Base-by-base conservation (phyloP, 148 eudicot genomes). In the Suaeda aralocaspica region DNA sequence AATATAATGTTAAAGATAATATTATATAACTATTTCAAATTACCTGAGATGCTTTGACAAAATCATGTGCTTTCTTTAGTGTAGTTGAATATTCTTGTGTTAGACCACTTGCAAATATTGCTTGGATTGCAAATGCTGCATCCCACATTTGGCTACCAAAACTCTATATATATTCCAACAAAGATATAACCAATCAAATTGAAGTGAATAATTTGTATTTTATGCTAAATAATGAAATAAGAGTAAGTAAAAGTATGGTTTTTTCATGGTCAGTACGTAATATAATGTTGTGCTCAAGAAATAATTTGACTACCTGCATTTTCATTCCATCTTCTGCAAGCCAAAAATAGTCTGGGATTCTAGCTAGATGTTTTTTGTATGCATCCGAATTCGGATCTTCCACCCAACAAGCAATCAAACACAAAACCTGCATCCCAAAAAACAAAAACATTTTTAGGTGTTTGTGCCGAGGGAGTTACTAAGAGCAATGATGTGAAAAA, bases 321-420 rank as follows among this genome's bases (percentile, higher is more conserved):
- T 85, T 89, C 89, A 89, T 60, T 34, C 93, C 93, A 76, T 88
- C 93, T 61, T 86, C 93, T 12, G 88, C 81, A 36, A 88, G 50
- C 93, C 95, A 89, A 13, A 83, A 46, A 24, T 76, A 89, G 74
- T 89, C 95, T 0, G 87, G 89, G 9, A 89, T 73, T 42, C 95
- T 78, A 3, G 86, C 89, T 34, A 89, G 76, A 72, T 89, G 95
- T 46, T 70, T 73, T 74, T 83, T 87, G 78, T 72, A 85, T 10
- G 85, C 87, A 15, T 77, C 84, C 1, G 87, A 85, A 66, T 82
- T 73, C 8, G 91, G 91, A 65, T 89, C 91, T 73, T 89, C 91
- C 30, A 83, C 89, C 89, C 91, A 89, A 59, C 95, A 87, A 64
- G 87, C 87, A 55, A 89, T 61, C 72, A 89, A 50, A 44, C 83